Evolutionary conservation across 495 filamentous ascomycete species (phyloP).

Genomic region (Penicillium paradoxum): DNA sequence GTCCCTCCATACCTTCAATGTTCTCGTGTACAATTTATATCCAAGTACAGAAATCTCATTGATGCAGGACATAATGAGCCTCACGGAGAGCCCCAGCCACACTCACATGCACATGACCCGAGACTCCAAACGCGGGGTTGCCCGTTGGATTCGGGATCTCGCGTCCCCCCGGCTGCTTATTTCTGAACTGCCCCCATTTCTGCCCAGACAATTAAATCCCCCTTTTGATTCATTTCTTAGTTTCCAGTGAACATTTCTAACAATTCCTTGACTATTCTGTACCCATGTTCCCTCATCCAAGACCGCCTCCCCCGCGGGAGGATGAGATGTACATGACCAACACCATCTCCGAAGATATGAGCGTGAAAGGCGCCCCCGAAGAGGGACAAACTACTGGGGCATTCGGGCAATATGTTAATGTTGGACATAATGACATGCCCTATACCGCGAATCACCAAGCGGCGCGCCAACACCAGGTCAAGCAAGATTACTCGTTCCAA

Average conservation of each 20-base stretch:
- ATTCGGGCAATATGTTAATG: not conserved
- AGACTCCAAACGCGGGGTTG: not conserved
- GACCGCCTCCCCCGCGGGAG: not conserved
- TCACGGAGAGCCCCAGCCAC: not conserved
- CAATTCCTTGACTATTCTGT: not conserved
- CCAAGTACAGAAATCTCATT: too few species aligned
- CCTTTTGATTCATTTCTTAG: too few species aligned
- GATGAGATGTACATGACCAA: slow-evolving; percentile 2
- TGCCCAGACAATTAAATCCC: too few species aligned
- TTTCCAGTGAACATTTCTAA: too few species aligned
- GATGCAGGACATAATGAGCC: not conserved
- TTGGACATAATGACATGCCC: not conserved
- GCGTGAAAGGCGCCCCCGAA: not conserved
- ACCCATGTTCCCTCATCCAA: not conserved
- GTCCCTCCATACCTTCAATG: too few species aligned
- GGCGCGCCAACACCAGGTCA: not conserved
- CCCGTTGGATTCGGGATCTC: not conserved
- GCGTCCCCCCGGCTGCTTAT: not conserved
- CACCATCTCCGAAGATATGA: not conserved
- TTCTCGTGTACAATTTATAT: too few species aligned
- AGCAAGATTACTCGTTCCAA: not conserved
- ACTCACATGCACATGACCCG: not conserved
- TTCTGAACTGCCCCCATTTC: not conserved
- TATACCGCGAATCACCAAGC: not conserved
- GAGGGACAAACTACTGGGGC: not conserved